Evolutionary conservation across 768 basidiomycete species (phyloP), one percentile per base, ranked within the genome.

Genomic region (Peribolospora kevripleyi): DNA sequence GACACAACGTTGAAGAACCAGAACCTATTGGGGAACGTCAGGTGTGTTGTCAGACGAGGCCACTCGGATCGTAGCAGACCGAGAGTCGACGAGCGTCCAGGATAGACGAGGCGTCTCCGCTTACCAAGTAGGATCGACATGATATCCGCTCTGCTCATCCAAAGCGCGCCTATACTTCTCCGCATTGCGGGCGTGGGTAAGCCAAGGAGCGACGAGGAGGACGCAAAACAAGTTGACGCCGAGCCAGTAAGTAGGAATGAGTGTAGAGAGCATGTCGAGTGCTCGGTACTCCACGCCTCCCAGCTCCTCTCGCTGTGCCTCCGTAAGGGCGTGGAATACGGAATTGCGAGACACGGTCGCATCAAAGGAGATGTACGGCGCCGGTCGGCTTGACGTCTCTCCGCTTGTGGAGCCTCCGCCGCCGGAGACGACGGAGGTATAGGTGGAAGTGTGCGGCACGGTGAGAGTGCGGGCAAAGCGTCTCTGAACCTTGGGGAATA

Each of bases 281-380:
- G 82, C 83, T 7, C 87, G 75, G 64, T 84, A 97, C 65, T 98
- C 91, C 5, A 93, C 81, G 14, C 91, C 90, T 4, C 88, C 88
- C 5, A 97, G 69, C 65, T 93, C 86, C 60, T 91, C 87, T 61
- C 84, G 70, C 63, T 95, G 82, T 50, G 86, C 84, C 14, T 75
- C 72, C 0, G 79, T 83, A 53, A 91, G 68, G 25, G 64, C 59
- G 66, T 70, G 64, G 59, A 73, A 73, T 51, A 50, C 57, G 47
- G 57, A 58, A 50, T 68, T 64, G 53, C 66, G 43, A 0, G 63
- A 62, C 6, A 66, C 65, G 25, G 63, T 55, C 5, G 85, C 82
- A 48, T 85, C 77, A 64, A 93, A 95, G 1, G 79, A 75, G 56
- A 95, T 80, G 65, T 95, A 95, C 0, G 82, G 71, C 3, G 82